These are phyloP conservation scores for Colletotrichum tofieldiae DNA, from an alignment of 2,329 filamentous ascomycete species.

Conservation along the genomic window DNA sequence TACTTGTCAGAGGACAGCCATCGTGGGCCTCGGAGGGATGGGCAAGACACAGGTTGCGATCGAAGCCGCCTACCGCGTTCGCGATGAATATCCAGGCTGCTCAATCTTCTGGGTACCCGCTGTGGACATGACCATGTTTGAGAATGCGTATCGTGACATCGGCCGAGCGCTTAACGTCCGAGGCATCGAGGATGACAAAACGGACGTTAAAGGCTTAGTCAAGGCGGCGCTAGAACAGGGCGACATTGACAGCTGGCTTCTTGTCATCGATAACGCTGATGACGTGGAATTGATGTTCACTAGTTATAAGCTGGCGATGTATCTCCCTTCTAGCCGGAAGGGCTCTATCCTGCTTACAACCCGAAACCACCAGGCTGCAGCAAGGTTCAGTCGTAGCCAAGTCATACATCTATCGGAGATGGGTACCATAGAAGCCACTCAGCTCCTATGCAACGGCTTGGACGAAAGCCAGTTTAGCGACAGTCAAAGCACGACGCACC, in stretches of 20 bases:
- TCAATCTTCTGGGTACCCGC: constrained; percentile 60
- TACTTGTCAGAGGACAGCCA: constrained; percentile 47
- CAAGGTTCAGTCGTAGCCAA: constrained; percentile 38
- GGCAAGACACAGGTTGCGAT: constrained; percentile 59
- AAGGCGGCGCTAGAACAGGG: constrained; percentile 44
- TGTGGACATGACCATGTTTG: constrained; percentile 48
- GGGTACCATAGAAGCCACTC: constrained; percentile 43
- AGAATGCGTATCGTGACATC: constrained; percentile 54
- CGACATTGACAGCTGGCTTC: constrained; percentile 55
- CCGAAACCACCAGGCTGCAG: constrained; percentile 33
- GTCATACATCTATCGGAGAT: constrained; percentile 47
- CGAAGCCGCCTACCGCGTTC: constrained; percentile 51
- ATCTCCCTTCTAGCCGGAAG: constrained; percentile 48
- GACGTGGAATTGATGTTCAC: constrained; percentile 52
- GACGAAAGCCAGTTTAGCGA: constrained; percentile 45
- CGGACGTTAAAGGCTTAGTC: constrained; percentile 55
- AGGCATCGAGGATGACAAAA: constrained; percentile 52
- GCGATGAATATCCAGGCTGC: constrained; percentile 47
- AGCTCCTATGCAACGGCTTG: constrained; percentile 46
- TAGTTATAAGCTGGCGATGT: constrained; percentile 43
- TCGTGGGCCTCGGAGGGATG: constrained; percentile 54
- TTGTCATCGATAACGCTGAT: constrained; percentile 64
- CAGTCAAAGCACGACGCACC: constrained; percentile 33
- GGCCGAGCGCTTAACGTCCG: constrained; percentile 48
- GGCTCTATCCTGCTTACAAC: constrained; percentile 47